A percentile compares a stretch with the other conserved stretches of the same genome.
Conservation (phyloP, 2,329 filamentous ascomycete genomes). For the Emergomyces pasteurianus region DNA sequence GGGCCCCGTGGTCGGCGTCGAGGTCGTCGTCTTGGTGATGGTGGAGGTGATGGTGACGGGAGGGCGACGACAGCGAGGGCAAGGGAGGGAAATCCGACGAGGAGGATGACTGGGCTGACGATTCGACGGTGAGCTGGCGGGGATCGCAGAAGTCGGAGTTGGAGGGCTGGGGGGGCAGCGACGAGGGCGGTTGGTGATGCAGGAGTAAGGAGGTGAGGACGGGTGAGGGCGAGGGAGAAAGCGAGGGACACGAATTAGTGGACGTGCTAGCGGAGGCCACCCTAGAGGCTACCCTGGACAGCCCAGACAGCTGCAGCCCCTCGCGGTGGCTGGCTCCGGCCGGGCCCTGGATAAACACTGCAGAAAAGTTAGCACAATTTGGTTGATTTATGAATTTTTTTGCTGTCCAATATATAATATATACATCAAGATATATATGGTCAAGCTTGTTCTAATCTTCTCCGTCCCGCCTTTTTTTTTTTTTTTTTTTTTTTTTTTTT, state of each 20-base stretch:
- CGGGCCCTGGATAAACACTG: slow-evolving; percentile 49
- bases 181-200: slow-evolving; percentile 65
- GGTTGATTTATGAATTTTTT: not conserved
- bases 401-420: not conserved
- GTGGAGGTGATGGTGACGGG: slow-evolving; percentile 1
- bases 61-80: slow-evolving; percentile 36
- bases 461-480: slow-evolving; percentile 7
- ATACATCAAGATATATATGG: no score
- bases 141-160: slow-evolving; percentile 86
- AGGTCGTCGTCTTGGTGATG: slow-evolving; percentile 28
- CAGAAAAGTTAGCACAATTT: slow-evolving; percentile 6
- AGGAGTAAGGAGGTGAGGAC: slow-evolving; percentile 61
- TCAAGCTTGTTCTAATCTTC: not conserved
- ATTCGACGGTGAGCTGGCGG: slow-evolving; percentile 66
- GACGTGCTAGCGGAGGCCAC: slow-evolving; percentile 49
- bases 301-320: slow-evolving; percentile 9
- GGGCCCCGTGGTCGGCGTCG: slow-evolving; percentile 17
- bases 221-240: slow-evolving; percentile 77
- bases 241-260: slow-evolving; percentile 54
- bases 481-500: not conserved
- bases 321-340: not conserved
- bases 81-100: slow-evolving; percentile 53
- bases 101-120: slow-evolving; percentile 33
- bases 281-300: slow-evolving; percentile 31
- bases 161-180: slow-evolving; percentile 47